Evolutionary conservation across 2,329 filamentous ascomycete species (phyloP).

Genomic region (Tolypocladium tundrense): DNA sequence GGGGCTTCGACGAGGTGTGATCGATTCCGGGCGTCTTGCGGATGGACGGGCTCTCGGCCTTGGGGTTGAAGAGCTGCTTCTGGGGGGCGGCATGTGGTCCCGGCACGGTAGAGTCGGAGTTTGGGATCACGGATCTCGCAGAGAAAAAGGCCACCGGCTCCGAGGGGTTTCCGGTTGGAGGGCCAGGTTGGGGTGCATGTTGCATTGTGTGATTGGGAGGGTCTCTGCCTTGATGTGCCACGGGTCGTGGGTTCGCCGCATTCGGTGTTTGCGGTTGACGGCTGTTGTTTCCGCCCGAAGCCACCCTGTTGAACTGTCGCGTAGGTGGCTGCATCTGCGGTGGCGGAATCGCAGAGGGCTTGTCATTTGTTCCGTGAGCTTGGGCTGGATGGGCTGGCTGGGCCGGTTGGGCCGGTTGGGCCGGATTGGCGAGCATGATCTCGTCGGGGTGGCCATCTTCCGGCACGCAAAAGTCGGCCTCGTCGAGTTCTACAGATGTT

Average conservation of each 20-base stretch:
- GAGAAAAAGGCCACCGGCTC: conserved; percentile 58
- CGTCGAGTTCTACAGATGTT: conserved; percentile 54
- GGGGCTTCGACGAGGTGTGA: conserved; percentile 64
- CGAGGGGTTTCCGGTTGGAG: conserved; percentile 10
- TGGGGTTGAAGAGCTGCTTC: conserved; percentile 59
- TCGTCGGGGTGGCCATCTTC: conserved; percentile 69
- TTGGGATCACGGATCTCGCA: conserved; percentile 43
- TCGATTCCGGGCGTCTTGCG: conserved; percentile 83
- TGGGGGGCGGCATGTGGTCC: conserved; percentile 30
- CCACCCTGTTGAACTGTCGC: conserved; percentile 8
- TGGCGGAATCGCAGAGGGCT: conserved; percentile 7
- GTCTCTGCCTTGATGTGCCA: conserved; percentile 7
- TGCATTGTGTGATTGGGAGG: conserved; percentile 12
- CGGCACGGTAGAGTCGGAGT: conserved; percentile 10
- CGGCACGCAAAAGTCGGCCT: conserved; percentile 62
- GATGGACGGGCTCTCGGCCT: conserved; percentile 72
- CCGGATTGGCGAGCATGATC: conserved; percentile 41
- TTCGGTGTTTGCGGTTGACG: conserved; percentile 24
- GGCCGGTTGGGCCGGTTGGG: neutral
- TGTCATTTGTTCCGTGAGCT: conserved; percentile 6
- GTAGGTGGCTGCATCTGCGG: conserved; percentile 11
- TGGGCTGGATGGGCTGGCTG: neutral
- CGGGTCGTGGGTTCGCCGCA: conserved; percentile 13
- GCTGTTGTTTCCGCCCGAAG: conserved; percentile 8
- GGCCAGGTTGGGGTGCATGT: conserved; percentile 19